Percentiles rank a stretch among this genome's conserved stretches.
phyloP scores from a whole-genome alignment of 192 early-diverging fungal species.

The Chytriomyces sp. region DNA sequence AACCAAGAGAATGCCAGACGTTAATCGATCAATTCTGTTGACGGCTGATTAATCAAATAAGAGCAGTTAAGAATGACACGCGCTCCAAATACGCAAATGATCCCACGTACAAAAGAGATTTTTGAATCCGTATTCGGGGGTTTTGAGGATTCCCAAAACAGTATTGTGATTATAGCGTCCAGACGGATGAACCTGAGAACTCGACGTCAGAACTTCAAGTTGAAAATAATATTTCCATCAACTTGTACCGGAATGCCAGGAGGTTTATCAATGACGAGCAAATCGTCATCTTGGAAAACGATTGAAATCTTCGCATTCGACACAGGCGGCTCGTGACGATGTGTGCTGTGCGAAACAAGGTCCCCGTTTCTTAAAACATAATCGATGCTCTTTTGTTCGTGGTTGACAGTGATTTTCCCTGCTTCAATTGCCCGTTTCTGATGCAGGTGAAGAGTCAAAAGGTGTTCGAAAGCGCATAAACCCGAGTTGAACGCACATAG shows the following conservation, averaged over 20 bases:
- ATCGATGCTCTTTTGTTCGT: slow-evolving; percentile 53
- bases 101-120: slow-evolving; percentile 45
- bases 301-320: slow-evolving; percentile 67
- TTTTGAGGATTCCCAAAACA: slow-evolving; percentile 39
- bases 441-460: not conserved
- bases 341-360: slow-evolving; percentile 79
- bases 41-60: slow-evolving; percentile 55
- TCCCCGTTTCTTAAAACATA: slow-evolving; percentile 80
- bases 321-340: slow-evolving; percentile 96
- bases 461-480: no score
- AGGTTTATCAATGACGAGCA: slow-evolving; percentile 91
- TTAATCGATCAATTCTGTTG: slow-evolving; percentile 92
- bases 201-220: not conserved
- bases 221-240: not conserved
- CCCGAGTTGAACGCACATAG: slow-evolving; percentile 61
- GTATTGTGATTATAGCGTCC: slow-evolving; percentile 92
- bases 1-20: slow-evolving; percentile 89
- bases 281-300: slow-evolving; percentile 63
- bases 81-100: not conserved
- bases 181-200: slow-evolving; percentile 67
- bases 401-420: slow-evolving; percentile 87
- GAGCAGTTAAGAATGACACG: not conserved
- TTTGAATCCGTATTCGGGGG: slow-evolving; percentile 34
- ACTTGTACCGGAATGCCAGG: slow-evolving; percentile 78
- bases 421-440: slow-evolving; percentile 71